Conservation (phyloP, 2,329 filamentous ascomycete species). For the Fusarium foetens region DNA sequence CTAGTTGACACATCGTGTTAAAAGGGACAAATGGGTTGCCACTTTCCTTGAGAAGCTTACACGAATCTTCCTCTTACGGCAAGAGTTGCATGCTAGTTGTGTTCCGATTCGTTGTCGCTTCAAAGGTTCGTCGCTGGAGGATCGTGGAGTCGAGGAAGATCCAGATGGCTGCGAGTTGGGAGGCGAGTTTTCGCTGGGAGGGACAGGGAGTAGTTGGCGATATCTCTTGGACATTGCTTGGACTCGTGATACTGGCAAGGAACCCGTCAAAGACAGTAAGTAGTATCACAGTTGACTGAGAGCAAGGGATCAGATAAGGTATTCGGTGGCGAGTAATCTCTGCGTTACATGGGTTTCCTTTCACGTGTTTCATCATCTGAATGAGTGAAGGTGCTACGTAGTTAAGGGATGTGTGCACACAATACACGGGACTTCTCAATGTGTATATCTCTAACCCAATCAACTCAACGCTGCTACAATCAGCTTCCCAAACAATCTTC, state of each 20-base stretch:
- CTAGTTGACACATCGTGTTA: background rate
- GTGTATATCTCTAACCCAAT: background rate
- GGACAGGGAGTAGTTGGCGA: slow-evolving; percentile 19
- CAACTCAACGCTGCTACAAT: background rate
- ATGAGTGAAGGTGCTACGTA: background rate
- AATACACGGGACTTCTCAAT: background rate
- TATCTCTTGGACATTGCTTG: slow-evolving; percentile 30
- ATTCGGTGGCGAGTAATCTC: background rate
- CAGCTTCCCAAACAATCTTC: background rate
- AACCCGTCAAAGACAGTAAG: background rate
- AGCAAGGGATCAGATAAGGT: background rate
- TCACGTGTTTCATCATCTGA: background rate
- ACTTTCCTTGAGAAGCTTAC: background rate
- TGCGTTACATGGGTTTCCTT: background rate
- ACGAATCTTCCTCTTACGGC: slow-evolving; percentile 24
- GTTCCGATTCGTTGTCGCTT: slow-evolving; percentile 22
- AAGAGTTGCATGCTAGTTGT: slow-evolving; percentile 18
- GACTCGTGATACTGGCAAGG: background rate
- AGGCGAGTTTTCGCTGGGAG: background rate
- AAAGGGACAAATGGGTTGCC: background rate
- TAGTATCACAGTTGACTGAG: background rate
- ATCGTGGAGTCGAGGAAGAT: slow-evolving; percentile 13
- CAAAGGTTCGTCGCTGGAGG: slow-evolving; percentile 9
- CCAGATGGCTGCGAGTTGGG: slow-evolving; percentile 5
- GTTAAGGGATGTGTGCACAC: background rate